Evolutionary conservation across 192 early-diverging fungal genomes (phyloP), one percentile per base, ranked within the genome.

Genomic region (Podila epigama): DNA sequence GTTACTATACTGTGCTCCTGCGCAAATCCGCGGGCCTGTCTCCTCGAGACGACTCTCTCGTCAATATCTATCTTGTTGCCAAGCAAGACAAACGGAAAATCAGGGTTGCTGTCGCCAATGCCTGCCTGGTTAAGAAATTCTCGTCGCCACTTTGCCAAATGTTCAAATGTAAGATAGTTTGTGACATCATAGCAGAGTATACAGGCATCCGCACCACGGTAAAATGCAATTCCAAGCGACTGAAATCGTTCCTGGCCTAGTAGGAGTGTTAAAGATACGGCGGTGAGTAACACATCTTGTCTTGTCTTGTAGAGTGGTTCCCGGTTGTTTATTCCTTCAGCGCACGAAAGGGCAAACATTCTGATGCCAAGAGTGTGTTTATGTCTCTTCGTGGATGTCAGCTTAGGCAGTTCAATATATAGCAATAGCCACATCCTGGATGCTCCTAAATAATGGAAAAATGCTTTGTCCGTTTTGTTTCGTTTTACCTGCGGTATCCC

Each of bases 11-110:
- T 93, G 91, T 87, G 78, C 28, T 81, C 67, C 57, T 80, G 77
- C 85, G 89, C 83, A 88, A 89, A 75, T 90, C 93, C 84, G 81
- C 84, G 54, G 42, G 80, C 84, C 85, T 88, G 73, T 62, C 79
- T 63, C 51, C 70, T 58, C 22, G 84, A 77, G 9, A 95, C 93
- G 58, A 93, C 90, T 27, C 93, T 79, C 65, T 97, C 93, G 73
- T 97, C 95, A 70, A 99, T 82, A 68, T 99, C 97, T 42, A 99
- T 89, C 84, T 99, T 99, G 84, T 99, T 99, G 22, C 96, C 97
- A 8, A 99, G 72, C n/a, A 99, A 87, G 25, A 99, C 89, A 73
- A 99, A 95, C n/a, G 97, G 97, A 75, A 99, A 99, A 79, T 93
- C 92, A 0, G 73, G 73, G 51, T 92, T 90, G 7, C 93, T 93